These are phyloP conservation scores for Stemphylium lycopersici DNA, from an alignment of 2,329 filamentous ascomycete species.

Conservation along the genomic window DNA sequence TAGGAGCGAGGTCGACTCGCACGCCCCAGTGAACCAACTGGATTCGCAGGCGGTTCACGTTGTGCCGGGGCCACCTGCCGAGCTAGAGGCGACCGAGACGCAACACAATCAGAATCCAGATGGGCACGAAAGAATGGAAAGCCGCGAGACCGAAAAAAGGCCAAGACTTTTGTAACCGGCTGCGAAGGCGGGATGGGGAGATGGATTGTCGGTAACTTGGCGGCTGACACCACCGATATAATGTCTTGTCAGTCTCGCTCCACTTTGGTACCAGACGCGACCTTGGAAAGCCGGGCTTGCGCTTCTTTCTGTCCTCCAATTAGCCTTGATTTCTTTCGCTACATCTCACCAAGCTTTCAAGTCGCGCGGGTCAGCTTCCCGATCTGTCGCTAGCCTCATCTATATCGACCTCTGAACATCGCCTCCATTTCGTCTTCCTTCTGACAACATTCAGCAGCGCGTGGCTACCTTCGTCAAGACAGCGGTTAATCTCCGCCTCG, in stretches of 20 bases:
- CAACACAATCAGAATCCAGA: not conserved
- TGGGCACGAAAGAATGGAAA: not conserved
- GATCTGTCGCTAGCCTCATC: not conserved
- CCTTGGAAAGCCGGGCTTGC: not conserved
- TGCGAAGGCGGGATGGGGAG: slow-evolving; percentile 24
- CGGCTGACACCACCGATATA: not conserved
- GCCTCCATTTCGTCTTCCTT: not conserved
- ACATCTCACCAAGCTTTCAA: no score
- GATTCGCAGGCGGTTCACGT: slow-evolving; percentile 13
- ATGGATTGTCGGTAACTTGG: slow-evolving; percentile 23
- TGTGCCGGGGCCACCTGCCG: slow-evolving; percentile 3
- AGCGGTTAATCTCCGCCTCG: slow-evolving; percentile 3
- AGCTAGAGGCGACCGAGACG: not conserved
- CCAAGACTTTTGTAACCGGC: not conserved
- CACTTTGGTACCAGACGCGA: not conserved
- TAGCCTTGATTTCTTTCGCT: no score
- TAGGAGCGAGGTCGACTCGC: slow-evolving; percentile 2
- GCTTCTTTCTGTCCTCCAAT: no score
- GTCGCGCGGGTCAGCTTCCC: no score
- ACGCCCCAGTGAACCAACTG: not conserved
- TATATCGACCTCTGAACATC: not conserved
- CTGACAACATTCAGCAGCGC: not conserved
- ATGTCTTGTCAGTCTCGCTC: not conserved
- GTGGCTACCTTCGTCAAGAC: not conserved
- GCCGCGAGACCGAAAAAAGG: not conserved